phyloP scores from a whole-genome alignment of 169 alveolate species.

The Besnoitia besnoiti region DNA sequence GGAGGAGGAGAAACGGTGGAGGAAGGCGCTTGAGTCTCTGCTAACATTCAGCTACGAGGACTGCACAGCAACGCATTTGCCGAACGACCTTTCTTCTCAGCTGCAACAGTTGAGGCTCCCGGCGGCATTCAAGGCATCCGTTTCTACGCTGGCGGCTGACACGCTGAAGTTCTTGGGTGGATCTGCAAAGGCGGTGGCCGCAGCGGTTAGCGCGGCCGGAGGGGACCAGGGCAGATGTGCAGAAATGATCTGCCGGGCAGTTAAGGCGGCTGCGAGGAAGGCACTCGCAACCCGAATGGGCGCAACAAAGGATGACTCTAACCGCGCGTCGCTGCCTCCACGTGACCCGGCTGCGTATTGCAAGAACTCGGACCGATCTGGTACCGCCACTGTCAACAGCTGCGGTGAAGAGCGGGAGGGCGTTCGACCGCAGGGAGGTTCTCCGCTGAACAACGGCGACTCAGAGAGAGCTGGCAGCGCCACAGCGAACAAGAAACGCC shows the following conservation, averaged over 20 bases:
- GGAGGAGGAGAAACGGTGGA: background rate
- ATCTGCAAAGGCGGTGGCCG: background rate
- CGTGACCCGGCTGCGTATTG: no score
- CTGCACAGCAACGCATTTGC: background rate
- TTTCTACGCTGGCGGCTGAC: slow-evolving; percentile 2
- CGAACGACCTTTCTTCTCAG: no score
- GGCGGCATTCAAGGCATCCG: background rate
- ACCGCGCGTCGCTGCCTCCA: no score
- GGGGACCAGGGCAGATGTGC: slow-evolving; percentile 26
- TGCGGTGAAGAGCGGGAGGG: no score
- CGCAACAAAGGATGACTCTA: no score
- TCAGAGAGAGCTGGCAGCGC: no score
- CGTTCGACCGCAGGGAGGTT: no score
- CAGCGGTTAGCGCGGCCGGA: slow-evolving; percentile 8
- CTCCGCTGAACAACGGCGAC: no score
- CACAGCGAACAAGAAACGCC: no score
- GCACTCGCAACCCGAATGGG: no score
- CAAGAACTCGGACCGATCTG: no score
- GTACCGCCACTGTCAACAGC: no score
- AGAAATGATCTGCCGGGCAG: slow-evolving; percentile 20
- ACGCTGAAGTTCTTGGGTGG: background rate
- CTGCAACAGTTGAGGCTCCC: background rate
- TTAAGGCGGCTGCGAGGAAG: background rate
- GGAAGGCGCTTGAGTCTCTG: background rate
- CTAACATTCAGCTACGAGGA: background rate